Evolutionary conservation across 2,329 filamentous ascomycete species (phyloP).

Genomic region (Chaetomiaceae sp.): DNA sequence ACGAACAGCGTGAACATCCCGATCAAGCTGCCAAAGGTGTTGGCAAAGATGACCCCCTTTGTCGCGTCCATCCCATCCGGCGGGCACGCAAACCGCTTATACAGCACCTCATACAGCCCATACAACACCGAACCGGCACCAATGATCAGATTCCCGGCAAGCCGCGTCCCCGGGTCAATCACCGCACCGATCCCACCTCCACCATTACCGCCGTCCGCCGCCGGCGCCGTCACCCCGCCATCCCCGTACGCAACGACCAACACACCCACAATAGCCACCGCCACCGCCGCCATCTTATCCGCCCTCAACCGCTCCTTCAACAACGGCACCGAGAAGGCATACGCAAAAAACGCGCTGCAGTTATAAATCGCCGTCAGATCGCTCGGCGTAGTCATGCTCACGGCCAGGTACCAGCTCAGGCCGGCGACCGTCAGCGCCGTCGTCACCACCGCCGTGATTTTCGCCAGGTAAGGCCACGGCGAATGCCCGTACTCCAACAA

Average conservation of each 20-base stretch:
- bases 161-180: conserved; percentile 59
- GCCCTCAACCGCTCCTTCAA: conserved; percentile 77
- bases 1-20: conserved; percentile 80
- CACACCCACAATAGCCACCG: conserved; percentile 82
- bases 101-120: conserved; percentile 94
- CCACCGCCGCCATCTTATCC: conserved; percentile 82
- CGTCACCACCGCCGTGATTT: conserved; percentile 77
- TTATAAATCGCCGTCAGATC: conserved; percentile 99
- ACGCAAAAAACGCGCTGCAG: conserved; percentile 97
- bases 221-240: conserved; percentile 37
- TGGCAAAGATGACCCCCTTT: conserved; percentile 96
- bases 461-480: conserved; percentile 65
- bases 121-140: conserved; percentile 88
- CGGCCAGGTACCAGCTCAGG: conserved; percentile 91
- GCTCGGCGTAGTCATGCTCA: conserved; percentile 85
- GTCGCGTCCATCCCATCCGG: conserved; percentile 79
- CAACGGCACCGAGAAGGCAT: conserved; percentile 89
- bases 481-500: conserved; percentile 28
- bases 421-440: conserved; percentile 84
- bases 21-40: conserved; percentile 83
- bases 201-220: not conserved
- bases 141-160: conserved; percentile 87
- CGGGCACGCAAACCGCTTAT: conserved; percentile 89
- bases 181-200: conserved; percentile 11
- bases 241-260: conserved; percentile 95